Evolutionary conservation across 306 rosid species (phyloP).

Genomic region (Inga laurina): DNA sequence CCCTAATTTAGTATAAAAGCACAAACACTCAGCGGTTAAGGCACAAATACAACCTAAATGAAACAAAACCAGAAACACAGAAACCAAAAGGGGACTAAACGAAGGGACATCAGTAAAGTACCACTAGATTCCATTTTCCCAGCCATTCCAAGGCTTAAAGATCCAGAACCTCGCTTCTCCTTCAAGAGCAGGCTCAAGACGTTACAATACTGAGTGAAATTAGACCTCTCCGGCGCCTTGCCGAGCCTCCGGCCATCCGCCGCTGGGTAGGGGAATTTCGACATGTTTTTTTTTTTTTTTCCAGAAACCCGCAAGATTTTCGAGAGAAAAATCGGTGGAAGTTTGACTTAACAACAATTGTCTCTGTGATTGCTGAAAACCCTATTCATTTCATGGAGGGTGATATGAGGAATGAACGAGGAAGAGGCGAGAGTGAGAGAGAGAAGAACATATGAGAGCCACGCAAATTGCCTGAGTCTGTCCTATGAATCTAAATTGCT

Average conservation of each 20-base stretch:
- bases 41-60: background rate
- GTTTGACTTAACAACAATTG: background rate
- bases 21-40: background rate
- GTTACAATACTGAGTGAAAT: constrained; percentile 72
- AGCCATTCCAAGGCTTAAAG: constrained; percentile 29
- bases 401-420: background rate
- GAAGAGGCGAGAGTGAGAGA: background rate
- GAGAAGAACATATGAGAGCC: constrained; percentile 28
- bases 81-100: background rate
- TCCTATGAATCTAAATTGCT: constrained; percentile 39
- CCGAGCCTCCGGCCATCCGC: constrained; percentile 37
- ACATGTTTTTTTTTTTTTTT: constrained; percentile 22
- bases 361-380: background rate
- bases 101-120: constrained; percentile 5
- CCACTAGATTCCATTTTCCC: constrained; percentile 54
- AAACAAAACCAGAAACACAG: background rate
- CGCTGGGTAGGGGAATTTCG: constrained; percentile 22
- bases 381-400: background rate
- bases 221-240: constrained; percentile 61
- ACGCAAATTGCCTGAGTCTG: constrained; percentile 23
- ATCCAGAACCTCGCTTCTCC: constrained; percentile 63
- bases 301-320: background rate
- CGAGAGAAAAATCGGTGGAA: background rate
- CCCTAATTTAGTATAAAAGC: background rate
- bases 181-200: constrained; percentile 72